Evolutionary conservation across 306 rosid species (phyloP), one percentile per base, ranked within the genome.

Genomic region (Crotalaria pallida): DNA sequence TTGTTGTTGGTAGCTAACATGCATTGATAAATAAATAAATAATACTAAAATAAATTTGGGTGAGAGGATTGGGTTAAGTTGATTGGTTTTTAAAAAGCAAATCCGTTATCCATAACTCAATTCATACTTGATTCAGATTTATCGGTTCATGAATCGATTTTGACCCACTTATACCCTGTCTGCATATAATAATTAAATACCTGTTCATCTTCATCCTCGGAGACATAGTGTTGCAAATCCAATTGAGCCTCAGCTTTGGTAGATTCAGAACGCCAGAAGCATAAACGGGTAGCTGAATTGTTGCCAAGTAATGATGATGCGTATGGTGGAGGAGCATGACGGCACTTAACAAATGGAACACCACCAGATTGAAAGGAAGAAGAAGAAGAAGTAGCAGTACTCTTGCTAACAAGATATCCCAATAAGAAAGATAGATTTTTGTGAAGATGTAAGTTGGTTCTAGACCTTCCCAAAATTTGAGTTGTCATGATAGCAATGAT

Each of bases 201-300:
- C 84, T 77, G 84, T 50, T 58, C 3, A 1, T 72, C 59, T 10
- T 38, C 43, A 7, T 74, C 79, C 7, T 71, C 56, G 11, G 9
- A 0, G 31, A 44, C 13, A 59, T 43, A 24, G 5, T 31, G 64
- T 6, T 75, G 73, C 36, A 73, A 40, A 23, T 77, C 64, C 1
- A 69, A 44, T 7, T 70, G 84, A 4, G 79, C 79, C 21, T 73
- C 75, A 21, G 83, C 79, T 49, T 77, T 72, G 22, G 83, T 77
- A 18, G 85, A 82, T 61, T 82, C 82, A 34, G 15, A 65, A 22
- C 85, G 85, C 7, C 18, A 51, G 41, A 70, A 71, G 68, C 4
- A 6, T 43, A 19, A 43, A 38, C 23, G 64, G 26, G 48, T 7
- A 0, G 43, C 9, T 38, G 61, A 55, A 21, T 41, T 59, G 31